These are phyloP conservation scores for Symmetrospora coprosmae DNA, from an alignment of 768 basidiomycete genomes.

Conservation along the genomic window DNA sequence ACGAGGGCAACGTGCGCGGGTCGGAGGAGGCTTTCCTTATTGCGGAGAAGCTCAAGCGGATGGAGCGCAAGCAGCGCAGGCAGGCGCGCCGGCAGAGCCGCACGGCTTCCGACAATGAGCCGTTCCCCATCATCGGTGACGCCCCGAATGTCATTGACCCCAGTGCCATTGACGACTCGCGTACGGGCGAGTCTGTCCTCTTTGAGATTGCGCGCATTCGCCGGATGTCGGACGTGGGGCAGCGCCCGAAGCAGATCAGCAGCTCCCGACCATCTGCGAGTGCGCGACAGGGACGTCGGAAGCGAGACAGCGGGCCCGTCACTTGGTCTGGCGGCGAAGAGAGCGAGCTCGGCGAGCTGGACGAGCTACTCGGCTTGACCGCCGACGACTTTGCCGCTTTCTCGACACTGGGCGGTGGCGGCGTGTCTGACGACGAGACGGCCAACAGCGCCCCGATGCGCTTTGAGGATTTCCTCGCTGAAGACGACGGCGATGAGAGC, in stretches of 20 bases:
- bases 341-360: conserved; percentile 14
- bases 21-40: conserved; percentile 11
- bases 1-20: conserved; percentile 4
- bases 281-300: conserved; percentile 1
- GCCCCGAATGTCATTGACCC: too few species aligned
- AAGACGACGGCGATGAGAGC: conserved; percentile 5
- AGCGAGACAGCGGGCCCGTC: neutral
- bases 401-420: neutral
- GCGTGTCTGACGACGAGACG: neutral
- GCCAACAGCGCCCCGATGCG: conserved; percentile 10
- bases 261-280: neutral
- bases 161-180: too few species aligned
- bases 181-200: neutral
- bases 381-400: conserved; percentile 9
- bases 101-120: too few species aligned
- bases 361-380: conserved; percentile 20
- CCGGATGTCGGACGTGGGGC: too few species aligned
- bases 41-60: conserved; percentile 5
- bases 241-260: too few species aligned
- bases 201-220: neutral
- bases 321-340: conserved; percentile 24
- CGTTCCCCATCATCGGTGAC: too few species aligned
- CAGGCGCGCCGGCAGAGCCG: too few species aligned
- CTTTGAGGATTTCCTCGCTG: conserved; percentile 2
- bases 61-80: too few species aligned